Conservation (phyloP, 176 grass and related monocot species). For the Carex littledalei region DNA sequence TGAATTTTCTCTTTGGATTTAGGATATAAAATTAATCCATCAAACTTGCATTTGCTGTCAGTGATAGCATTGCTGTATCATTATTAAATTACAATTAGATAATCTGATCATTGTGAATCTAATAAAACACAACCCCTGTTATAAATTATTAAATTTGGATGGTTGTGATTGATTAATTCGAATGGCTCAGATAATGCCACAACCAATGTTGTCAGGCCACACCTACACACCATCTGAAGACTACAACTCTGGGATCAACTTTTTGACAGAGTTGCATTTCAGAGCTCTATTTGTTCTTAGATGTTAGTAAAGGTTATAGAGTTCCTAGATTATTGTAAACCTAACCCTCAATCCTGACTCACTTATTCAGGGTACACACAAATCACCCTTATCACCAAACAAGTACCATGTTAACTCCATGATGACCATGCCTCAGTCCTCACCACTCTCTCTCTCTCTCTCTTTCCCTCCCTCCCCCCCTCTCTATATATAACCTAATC, state of each 20-base stretch:
- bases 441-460: neutral
- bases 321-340: neutral
- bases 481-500: neutral
- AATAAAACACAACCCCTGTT: neutral
- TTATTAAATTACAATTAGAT: neutral
- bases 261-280: neutral
- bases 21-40: neutral
- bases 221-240: neutral
- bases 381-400: slow-evolving; percentile 21
- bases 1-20: neutral
- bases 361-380: slow-evolving; percentile 6
- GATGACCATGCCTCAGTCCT: neutral
- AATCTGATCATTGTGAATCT: neutral
- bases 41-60: neutral
- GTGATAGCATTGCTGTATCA: neutral
- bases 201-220: neutral
- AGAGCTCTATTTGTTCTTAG: neutral
- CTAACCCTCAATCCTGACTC: neutral
- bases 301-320: neutral
- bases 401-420: slow-evolving; percentile 11
- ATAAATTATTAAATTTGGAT: neutral
- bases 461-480: neutral
- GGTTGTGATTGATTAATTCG: neutral
- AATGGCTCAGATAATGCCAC: neutral
- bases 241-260: neutral